Conservation (phyloP, 106 monocot genomes). For the Dendrobium nobile region DNA sequence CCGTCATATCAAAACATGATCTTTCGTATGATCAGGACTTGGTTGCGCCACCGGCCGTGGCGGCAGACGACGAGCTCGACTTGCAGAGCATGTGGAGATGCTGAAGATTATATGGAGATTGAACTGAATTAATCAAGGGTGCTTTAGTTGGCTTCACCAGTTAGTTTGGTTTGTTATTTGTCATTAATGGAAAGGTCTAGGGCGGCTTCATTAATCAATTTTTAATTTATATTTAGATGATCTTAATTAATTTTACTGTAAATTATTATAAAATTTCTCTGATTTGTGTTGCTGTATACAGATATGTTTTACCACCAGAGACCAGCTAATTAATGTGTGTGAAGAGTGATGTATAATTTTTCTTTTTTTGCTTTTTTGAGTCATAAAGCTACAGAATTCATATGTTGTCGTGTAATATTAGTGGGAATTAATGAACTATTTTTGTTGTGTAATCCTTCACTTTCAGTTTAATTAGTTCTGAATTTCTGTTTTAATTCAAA, state of each 20-base stretch:
- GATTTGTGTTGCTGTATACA: background rate
- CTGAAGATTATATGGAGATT: background rate
- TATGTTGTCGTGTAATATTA: background rate
- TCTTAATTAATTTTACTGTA: slow-evolving; percentile 4
- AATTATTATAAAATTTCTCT: background rate
- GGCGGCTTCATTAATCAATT: background rate
- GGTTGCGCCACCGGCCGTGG: background rate
- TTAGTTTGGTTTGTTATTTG: background rate
- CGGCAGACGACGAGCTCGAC: background rate
- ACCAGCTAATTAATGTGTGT: background rate
- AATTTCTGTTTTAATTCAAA: too few relatives aligned
- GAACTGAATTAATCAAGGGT: background rate
- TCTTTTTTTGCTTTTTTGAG: background rate
- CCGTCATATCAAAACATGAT: slow-evolving; percentile 7
- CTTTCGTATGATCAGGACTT: background rate
- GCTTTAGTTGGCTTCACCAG: background rate
- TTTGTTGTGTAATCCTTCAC: background rate
- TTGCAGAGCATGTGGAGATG: slow-evolving; percentile 4
- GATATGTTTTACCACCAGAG: background rate
- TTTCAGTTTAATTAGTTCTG: background rate
- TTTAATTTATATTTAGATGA: background rate
- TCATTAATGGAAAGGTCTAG: background rate
- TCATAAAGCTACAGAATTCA: too few relatives aligned
- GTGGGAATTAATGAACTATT: background rate
- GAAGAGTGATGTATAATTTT: background rate